Evolutionary conservation across 1,284 basidiomycete genomes (phyloP), one percentile per base, ranked within the genome.

Genomic region (Gymnopus androsaceus): DNA sequence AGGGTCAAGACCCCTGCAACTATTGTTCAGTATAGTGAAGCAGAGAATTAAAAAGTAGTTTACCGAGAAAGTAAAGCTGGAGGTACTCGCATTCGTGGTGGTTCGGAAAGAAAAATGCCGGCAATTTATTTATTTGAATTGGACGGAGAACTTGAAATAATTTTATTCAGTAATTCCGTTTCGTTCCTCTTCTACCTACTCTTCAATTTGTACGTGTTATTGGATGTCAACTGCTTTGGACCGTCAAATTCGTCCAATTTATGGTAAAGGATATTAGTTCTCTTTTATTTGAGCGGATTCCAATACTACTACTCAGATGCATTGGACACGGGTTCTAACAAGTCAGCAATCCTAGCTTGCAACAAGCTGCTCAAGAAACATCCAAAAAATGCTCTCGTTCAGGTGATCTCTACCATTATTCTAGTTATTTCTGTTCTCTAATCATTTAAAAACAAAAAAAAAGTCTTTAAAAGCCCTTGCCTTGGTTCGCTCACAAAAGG

Each of bases 381-480:
- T 60, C 87, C 89, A 17, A 83, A 80, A 65, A 86, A 84, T 68
- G 76, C 81, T 46, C 74, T 91, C n/a, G 72, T 89, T 64, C 90
- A 91, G 78, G 92, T 87, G 57, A 44, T 74, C 50, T 59, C n/a
- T n/a, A 4, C 8, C 40, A 47, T 47, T 11, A 49, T 60, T 34
- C 64, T 19, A 38, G 12, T 21, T 19, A 14, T 28, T 45, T n/a
- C n/a, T 41, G 50, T 36, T 12, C 40, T 31, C 21, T 46, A 50
- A 23, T 17, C 34, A 56, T n/a, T n/a, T n/a, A n/a, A n/a, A n/a
- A 30, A 41, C 36, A 33, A 46, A 51, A 41, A 38, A 21, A 34
- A 64, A 92, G 91, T 82, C 92, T 49, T 75, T 95, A 58, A 95
- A 95, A 75, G 85, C 89, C 25, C 81, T 95, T 51, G 91, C 91